Base-by-base conservation (phyloP, 495 filamentous ascomycete species). In the Rostrohypoxylon terebratum region DNA sequence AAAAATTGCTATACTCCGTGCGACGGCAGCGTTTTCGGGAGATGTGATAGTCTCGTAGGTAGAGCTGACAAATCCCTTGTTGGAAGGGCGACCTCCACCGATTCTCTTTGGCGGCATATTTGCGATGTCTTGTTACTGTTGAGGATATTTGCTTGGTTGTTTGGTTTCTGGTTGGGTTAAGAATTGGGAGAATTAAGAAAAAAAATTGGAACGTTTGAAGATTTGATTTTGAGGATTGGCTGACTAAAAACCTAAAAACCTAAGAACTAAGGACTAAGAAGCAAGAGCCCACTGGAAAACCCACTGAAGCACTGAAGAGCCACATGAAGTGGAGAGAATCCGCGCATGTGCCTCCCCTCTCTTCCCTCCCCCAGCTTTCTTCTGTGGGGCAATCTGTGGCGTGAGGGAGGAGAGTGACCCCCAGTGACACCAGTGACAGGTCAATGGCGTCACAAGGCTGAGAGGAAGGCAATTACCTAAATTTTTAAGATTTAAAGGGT, bases 11-110 rank as follows among this genome's bases (percentile, higher is more conserved):
- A 94, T 73, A 74, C 91, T 93, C 76, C 89, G 86, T 68, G 94
- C 90, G 66, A 94, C 87, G 63, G 89, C 85, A 53, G 90, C 84
- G 80, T 95, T 94, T 81, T 95, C 92, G 28, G 91, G 81, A 61
- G 86, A 86, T 47, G 88, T 92, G 76, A 92, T 67, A 68, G 90
- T 83, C 48, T 86, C 84, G 80, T 93, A 93, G 64, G 87, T 80
- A 4, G 79, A 80, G 59, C 73, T 59, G 38, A 85, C 25, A 66
- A 77, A 74, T 48, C 83, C 82, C 75, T 82, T 85, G 64, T 75
- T 72, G 55, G 75, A 67, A n/a, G n/a, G n/a, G 47, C 71, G 69
- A 45, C 68, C 54, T 48, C 68, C 54, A 21, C 75, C 47, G 25
- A 82, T 64, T 76, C 79, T 77, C 71, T 78, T 80, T 54, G 82